Evolutionary conservation across 352 stramenopile species (phyloP).

Genomic region (Hyaloperonospora arabidopsidis): DNA sequence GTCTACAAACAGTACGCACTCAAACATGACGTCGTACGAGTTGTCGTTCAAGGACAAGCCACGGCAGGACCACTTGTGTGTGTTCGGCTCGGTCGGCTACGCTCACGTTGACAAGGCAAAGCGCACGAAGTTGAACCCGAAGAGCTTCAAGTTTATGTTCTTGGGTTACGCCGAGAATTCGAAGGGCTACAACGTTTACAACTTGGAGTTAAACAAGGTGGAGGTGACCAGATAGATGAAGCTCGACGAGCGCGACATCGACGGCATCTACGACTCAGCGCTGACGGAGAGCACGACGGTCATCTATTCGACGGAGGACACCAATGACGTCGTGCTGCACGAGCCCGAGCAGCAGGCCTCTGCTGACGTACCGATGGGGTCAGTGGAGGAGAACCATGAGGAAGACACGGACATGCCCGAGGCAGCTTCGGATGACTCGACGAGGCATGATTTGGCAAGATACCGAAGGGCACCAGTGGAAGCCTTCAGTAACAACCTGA

Average conservation of each 20-base stretch:
- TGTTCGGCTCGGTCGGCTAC: slow-evolving; percentile 27
- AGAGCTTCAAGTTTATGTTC: neutral
- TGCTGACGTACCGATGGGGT: too few relatives aligned
- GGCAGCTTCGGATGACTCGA: neutral
- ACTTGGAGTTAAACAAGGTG: slow-evolving; percentile 1
- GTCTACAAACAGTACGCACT: too few relatives aligned
- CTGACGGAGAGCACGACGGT: neutral
- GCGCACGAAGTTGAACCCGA: neutral
- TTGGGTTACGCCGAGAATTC: neutral
- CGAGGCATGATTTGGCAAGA: neutral
- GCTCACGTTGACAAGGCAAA: slow-evolving; percentile 17
- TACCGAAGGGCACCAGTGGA: neutral
- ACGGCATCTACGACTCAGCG: neutral
- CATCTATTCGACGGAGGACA: too few relatives aligned
- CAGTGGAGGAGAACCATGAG: neutral
- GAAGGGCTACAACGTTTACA: neutral
- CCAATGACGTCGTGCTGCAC: too few relatives aligned
- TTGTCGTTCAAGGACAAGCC: neutral
- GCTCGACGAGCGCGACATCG: neutral
- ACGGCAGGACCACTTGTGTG: slow-evolving; percentile 13
- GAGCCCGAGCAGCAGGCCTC: too few relatives aligned
- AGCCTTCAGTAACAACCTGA: neutral
- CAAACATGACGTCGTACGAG: too few relatives aligned
- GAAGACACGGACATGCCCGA: neutral
- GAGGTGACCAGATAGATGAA: neutral